A percentile compares a stretch with the other conserved stretches of the same genome.
Evolutionary conservation across 192 early-diverging fungal species (phyloP).

Genomic region (Martensiomyces pterosporus): DNA sequence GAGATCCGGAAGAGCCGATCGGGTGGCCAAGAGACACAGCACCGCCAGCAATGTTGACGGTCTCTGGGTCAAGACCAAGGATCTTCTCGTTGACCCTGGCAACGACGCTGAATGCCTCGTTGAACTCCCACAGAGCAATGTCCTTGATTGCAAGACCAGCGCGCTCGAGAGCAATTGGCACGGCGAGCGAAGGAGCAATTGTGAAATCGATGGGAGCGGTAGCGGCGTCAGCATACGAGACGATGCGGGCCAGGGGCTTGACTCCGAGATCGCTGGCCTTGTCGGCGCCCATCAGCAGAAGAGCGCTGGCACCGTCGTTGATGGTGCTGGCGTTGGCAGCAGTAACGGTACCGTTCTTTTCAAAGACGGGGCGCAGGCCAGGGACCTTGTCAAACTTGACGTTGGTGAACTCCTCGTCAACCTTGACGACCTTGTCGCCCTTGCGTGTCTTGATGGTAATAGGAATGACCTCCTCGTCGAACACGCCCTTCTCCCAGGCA

Average conservation of each 20-base stretch:
- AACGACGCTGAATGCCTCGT: conserved; percentile 97
- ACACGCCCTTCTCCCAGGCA: conserved; percentile 80
- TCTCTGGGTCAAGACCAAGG: conserved; percentile 64
- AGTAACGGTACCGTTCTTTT: conserved; percentile 88
- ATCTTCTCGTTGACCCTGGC: conserved; percentile 86
- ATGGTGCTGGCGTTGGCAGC: conserved; percentile 94
- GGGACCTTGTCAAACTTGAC: conserved; percentile 89
- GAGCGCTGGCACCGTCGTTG: conserved; percentile 93
- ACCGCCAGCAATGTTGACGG: conserved; percentile 77
- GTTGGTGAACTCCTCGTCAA: conserved; percentile 94
- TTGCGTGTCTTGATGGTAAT: conserved; percentile 80
- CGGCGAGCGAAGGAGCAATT: conserved; percentile 87
- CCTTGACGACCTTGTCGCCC: conserved; percentile 69
- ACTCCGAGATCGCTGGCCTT: conserved; percentile 71
- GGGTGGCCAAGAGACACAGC: conserved; percentile 79
- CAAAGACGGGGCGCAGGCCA: conserved; percentile 72
- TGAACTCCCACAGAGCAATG: conserved; percentile 92
- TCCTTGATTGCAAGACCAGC: conserved; percentile 79
- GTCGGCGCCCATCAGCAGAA: conserved; percentile 76
- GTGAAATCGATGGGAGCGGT: conserved; percentile 88
- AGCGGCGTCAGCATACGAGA: conserved; percentile 90
- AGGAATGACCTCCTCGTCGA: conserved; percentile 79
- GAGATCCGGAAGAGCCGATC: conserved; percentile 77
- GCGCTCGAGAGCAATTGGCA: conserved; percentile 87
- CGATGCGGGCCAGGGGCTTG: conserved; percentile 82